Evolutionary conservation across 129 eudicot species (phyloP).

Genomic region (Flaveria linearis): DNA sequence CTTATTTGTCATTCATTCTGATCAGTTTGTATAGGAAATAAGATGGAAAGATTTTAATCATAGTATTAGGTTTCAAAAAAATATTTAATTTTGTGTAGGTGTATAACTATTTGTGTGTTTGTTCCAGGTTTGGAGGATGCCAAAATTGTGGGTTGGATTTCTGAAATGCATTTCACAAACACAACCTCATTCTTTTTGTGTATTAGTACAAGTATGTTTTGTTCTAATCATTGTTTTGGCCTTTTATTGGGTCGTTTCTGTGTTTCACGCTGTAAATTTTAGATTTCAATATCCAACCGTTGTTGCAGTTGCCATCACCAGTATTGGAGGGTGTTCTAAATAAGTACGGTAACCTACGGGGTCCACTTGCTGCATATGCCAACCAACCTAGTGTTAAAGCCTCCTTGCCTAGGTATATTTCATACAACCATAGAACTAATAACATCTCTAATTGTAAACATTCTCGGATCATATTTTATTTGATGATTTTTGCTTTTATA

Average conservation of each 20-base stretch:
- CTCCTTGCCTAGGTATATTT: constrained; percentile 69
- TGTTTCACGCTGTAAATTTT: constrained; percentile 5
- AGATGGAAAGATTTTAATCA: not conserved
- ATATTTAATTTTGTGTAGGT: constrained; percentile 6
- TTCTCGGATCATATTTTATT: not conserved
- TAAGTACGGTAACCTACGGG: constrained; percentile 68
- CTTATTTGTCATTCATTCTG: not conserved
- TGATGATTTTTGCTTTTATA: not conserved
- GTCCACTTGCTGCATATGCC: constrained; percentile 75
- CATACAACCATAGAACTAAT: not conserved
- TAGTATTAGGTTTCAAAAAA: not conserved
- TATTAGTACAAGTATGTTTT: constrained; percentile 66
- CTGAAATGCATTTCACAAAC: constrained; percentile 92
- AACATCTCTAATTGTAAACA: not conserved
- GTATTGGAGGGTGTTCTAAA: constrained; percentile 89
- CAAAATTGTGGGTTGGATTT: constrained; percentile 92
- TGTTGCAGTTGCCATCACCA: constrained; percentile 82
- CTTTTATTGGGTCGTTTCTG: not conserved
- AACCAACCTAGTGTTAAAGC: constrained; percentile 57
- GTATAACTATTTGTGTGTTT: constrained; percentile 24
- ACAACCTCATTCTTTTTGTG: constrained; percentile 89
- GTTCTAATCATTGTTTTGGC: not conserved
- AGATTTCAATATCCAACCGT: constrained; percentile 10
- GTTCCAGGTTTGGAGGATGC: constrained; percentile 86
- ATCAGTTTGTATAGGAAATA: not conserved